These are phyloP conservation scores for Scenedesmus sp. DNA, from an alignment of 163 green algal species.

Conservation along the genomic window DNA sequence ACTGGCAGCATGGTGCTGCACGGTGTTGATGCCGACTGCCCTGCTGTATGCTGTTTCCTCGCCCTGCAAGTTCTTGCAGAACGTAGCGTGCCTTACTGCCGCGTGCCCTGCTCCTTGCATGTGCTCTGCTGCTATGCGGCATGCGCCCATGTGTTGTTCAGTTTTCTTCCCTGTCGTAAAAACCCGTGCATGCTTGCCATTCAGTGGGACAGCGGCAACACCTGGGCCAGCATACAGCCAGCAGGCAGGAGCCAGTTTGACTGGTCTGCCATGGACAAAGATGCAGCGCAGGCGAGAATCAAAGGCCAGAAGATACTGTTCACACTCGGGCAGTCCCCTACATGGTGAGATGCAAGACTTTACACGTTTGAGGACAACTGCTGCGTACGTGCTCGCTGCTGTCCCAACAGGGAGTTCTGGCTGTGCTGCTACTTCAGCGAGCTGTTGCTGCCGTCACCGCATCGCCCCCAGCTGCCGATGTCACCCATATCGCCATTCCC, in stretches of 20 bases:
- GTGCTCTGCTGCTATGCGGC: neutral
- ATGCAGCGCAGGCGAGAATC: neutral
- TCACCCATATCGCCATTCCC: too few relatives aligned
- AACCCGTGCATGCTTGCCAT: neutral
- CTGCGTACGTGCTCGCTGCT: neutral
- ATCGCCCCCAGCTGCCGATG: too few relatives aligned
- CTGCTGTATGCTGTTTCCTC: too few relatives aligned
- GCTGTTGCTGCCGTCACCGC: too few relatives aligned
- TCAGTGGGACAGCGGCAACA: slow-evolving; percentile 12
- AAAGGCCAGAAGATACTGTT: slow-evolving; percentile 24
- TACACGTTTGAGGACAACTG: neutral
- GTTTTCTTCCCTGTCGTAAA: neutral
- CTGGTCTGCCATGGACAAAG: slow-evolving; percentile 2
- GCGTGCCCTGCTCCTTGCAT: too few relatives aligned
- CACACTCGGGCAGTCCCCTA: slow-evolving; percentile 16
- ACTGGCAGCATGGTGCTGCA: too few relatives aligned
- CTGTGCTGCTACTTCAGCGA: too few relatives aligned
- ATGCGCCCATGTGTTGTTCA: neutral
- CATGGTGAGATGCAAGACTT: neutral
- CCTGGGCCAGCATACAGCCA: neutral
- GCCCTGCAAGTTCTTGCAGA: too few relatives aligned
- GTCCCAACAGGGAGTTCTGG: neutral
- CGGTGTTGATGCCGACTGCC: too few relatives aligned
- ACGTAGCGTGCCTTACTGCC: too few relatives aligned
- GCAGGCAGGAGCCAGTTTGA: neutral